Evolutionary conservation across 768 basidiomycete species (phyloP).

Genomic region (Pleurotus citrinopileatus): DNA sequence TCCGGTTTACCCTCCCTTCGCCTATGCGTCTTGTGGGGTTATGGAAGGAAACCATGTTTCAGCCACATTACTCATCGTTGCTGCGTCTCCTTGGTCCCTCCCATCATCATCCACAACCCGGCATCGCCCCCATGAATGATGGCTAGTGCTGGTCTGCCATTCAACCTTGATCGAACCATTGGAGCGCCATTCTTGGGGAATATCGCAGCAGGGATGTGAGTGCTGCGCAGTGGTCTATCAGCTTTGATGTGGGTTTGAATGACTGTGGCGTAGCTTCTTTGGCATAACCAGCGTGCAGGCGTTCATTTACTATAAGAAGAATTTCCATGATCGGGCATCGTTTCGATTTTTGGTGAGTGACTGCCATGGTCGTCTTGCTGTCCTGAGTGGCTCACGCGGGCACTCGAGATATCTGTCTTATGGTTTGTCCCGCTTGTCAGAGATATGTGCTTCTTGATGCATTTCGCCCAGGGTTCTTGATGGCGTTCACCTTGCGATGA

Average conservation of each 20-base stretch:
- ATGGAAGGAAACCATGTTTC: background rate
- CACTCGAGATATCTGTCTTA: slow-evolving; percentile 21
- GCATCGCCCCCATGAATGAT: background rate
- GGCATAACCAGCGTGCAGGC: slow-evolving; percentile 40
- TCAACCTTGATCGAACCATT: slow-evolving; percentile 29
- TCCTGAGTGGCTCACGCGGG: background rate
- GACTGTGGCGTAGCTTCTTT: slow-evolving; percentile 30
- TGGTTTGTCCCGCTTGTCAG: slow-evolving; percentile 17
- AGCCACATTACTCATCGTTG: background rate
- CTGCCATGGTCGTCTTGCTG: too few species aligned
- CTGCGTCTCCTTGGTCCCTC: background rate
- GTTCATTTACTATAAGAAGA: slow-evolving; percentile 34
- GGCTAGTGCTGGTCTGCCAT: background rate
- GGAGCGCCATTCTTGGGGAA: slow-evolving; percentile 45
- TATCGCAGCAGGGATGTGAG: slow-evolving; percentile 37
- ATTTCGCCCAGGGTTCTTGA: slow-evolving; percentile 28
- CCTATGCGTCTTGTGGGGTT: background rate
- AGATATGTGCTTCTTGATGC: background rate
- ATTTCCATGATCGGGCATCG: slow-evolving; percentile 22
- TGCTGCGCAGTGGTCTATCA: slow-evolving; percentile 2
- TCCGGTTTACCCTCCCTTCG: too few species aligned
- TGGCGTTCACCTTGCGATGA: slow-evolving; percentile 28
- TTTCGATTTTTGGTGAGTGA: slow-evolving; percentile 29
- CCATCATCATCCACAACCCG: background rate
- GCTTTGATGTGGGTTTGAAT: background rate